phyloP scores from a whole-genome alignment of 441 rosid species.

The Biscutella auriculata region DNA sequence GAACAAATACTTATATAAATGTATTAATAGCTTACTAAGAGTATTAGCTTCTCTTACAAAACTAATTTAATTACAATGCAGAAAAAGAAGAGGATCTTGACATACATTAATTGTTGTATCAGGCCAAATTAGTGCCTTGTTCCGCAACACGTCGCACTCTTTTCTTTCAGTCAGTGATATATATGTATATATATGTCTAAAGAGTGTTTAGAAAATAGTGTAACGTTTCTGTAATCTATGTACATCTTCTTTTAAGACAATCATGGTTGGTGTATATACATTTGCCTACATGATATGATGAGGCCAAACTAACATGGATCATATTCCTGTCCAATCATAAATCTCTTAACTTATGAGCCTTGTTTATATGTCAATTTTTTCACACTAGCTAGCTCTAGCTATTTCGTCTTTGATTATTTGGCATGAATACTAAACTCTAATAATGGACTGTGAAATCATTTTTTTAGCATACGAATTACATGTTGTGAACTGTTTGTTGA shows the following conservation, averaged over 20 bases:
- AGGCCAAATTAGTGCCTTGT: constrained; percentile 57
- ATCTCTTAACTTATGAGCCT: too few relatives aligned
- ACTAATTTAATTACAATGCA: constrained; percentile 29
- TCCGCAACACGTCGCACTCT: constrained; percentile 9
- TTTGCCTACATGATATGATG: background rate
- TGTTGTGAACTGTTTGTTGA: too few relatives aligned
- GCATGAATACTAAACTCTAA: too few relatives aligned
- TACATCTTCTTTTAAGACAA: background rate
- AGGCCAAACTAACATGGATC: background rate
- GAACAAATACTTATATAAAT: too few relatives aligned
- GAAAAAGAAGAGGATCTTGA: constrained; percentile 67
- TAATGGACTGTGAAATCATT: too few relatives aligned
- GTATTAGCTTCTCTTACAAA: constrained; percentile 6
- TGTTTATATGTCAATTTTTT: too few relatives aligned
- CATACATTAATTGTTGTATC: constrained; percentile 74
- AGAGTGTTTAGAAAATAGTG: constrained; percentile 5
- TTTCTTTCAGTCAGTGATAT: background rate
- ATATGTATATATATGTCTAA: background rate
- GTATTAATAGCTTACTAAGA: too few relatives aligned
- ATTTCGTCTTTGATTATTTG: too few relatives aligned
- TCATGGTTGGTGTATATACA: background rate
- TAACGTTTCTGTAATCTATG: constrained; percentile 5
- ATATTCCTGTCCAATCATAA: background rate
- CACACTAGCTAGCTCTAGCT: too few relatives aligned
- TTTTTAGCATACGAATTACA: too few relatives aligned